Evolutionary conservation across 495 filamentous ascomycete species (phyloP).

Genomic region (Tuber umbilicatum): DNA sequence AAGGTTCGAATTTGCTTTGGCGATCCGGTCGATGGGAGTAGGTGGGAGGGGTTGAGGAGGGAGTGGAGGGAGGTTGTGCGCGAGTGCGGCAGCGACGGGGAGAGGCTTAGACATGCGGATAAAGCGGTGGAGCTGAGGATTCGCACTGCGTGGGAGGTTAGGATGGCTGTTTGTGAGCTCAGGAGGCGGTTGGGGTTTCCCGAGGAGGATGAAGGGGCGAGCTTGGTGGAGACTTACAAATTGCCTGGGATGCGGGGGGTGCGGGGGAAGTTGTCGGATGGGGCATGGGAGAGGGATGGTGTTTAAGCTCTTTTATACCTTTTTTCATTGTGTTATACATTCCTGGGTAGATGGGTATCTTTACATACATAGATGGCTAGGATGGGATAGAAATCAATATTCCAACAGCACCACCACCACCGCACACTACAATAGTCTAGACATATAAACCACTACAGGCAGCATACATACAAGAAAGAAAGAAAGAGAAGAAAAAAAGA

Average conservation of each 20-base stretch:
- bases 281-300: conserved; percentile 55
- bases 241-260: conserved; percentile 50
- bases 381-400: not conserved
- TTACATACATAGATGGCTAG: conserved; percentile 3
- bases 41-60: conserved; percentile 23
- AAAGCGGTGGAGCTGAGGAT: conserved; percentile 74
- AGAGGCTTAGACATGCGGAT: conserved; percentile 55
- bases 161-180: conserved; percentile 72
- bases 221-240: conserved; percentile 59
- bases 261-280: conserved; percentile 59
- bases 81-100: conserved; percentile 42
- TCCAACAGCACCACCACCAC: not conserved
- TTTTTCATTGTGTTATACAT: not conserved
- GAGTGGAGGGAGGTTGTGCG: conserved; percentile 21
- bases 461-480: not conserved
- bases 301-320: conserved; percentile 35
- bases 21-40: conserved; percentile 50
- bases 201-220: conserved; percentile 69
- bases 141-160: conserved; percentile 70
- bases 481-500: conserved; percentile 5
- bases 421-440: not conserved
- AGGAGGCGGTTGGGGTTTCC: conserved; percentile 60
- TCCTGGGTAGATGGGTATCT: not conserved
- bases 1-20: conserved; percentile 69
- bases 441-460: not conserved